These are phyloP conservation scores for Sporopachydermia lactativora DNA, from an alignment of 805 yeast species.

Conservation along the genomic window DNA sequence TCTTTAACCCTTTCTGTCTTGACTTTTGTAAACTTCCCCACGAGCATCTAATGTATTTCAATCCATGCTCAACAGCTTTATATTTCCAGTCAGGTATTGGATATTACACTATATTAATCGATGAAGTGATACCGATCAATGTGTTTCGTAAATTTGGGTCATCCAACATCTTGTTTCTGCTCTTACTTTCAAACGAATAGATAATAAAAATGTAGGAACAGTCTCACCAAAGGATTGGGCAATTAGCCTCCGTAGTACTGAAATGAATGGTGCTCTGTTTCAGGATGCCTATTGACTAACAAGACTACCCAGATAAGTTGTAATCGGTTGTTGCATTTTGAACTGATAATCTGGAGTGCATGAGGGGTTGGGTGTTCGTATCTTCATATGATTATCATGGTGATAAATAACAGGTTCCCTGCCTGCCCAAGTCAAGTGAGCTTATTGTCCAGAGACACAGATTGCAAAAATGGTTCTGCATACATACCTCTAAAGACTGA, in stretches of 20 bases:
- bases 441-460: constrained; percentile 1
- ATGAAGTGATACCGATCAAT: constrained; percentile 1
- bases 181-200: background rate
- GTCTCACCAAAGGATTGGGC: background rate
- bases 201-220: background rate
- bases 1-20: constrained; percentile 1
- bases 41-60: background rate
- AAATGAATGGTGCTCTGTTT: constrained; percentile 1
- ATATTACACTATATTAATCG: constrained; percentile 1
- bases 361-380: constrained; percentile 1
- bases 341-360: constrained; percentile 1
- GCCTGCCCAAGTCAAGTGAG: constrained; percentile 1
- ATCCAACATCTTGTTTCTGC: constrained; percentile 1
- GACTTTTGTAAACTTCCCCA: constrained; percentile 1
- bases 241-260: constrained; percentile 1
- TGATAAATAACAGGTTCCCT: constrained; percentile 1
- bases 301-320: background rate
- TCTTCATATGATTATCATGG: constrained; percentile 1
- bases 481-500: constrained; percentile 1
- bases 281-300: constrained; percentile 1
- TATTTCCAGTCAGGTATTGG: background rate
- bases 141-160: constrained; percentile 1
- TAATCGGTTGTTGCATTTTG: background rate
- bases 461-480: constrained; percentile 1
- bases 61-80: constrained; percentile 1